These are phyloP conservation scores for Houttuynia cordata DNA, from an alignment of 164 flowering plant species.

Conservation along the genomic window DNA sequence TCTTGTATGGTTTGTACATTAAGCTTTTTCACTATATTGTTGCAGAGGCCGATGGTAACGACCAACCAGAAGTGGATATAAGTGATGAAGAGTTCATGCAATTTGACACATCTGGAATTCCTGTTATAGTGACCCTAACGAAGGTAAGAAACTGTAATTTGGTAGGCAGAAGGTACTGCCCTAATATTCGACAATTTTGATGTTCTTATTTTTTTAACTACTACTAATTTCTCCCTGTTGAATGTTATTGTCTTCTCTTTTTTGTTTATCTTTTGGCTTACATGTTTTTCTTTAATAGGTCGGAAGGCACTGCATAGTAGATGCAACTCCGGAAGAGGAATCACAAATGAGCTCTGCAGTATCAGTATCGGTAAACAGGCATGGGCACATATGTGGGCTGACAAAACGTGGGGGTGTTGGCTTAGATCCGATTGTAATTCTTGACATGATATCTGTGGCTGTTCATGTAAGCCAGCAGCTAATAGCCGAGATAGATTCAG, in stretches of 20 bases:
- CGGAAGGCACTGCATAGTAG: slow-evolving; percentile 82
- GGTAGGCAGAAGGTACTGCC: neutral
- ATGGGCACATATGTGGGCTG: slow-evolving; percentile 69
- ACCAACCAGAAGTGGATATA: slow-evolving; percentile 74
- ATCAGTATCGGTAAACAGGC: slow-evolving; percentile 62
- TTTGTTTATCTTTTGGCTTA: neutral
- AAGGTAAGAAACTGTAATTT: slow-evolving; percentile 30
- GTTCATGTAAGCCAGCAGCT: slow-evolving; percentile 67
- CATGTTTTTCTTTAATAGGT: slow-evolving; percentile 28
- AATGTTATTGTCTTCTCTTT: neutral
- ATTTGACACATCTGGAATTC: slow-evolving; percentile 81
- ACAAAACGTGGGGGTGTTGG: slow-evolving; percentile 85
- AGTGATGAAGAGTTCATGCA: slow-evolving; percentile 91
- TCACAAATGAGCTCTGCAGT: slow-evolving; percentile 93
- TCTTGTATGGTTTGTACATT: no score
- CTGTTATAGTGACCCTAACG: slow-evolving; percentile 78
- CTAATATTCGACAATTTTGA: neutral
- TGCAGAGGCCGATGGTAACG: slow-evolving; percentile 39
- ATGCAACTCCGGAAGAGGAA: slow-evolving; percentile 88
- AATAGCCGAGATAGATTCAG: slow-evolving; percentile 64
- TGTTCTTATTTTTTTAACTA: neutral
- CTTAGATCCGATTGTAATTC: slow-evolving; percentile 76
- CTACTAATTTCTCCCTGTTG: neutral
- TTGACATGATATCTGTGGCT: slow-evolving; percentile 88
- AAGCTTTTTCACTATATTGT: slow-evolving; percentile 24